A percentile compares a stretch with the other conserved stretches of the same genome.
Conservation (phyloP, 2,329 filamentous ascomycete species). For the Ophiocordyceps camponoti-saundersi region DNA sequence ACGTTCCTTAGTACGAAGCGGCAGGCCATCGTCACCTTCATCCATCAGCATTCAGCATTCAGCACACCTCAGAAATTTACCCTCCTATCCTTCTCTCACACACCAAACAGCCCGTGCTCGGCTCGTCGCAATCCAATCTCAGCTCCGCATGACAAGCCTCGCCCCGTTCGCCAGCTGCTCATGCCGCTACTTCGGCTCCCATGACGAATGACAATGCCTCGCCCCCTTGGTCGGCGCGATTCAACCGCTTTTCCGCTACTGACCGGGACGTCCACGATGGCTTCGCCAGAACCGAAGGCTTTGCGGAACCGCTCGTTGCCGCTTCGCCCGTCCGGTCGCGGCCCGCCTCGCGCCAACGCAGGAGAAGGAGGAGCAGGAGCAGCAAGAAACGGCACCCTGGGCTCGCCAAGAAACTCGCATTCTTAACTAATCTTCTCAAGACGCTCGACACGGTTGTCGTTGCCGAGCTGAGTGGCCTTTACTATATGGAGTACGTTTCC, state of each 20-base stretch:
- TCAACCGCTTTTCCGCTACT: neutral
- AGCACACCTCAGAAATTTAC: no score
- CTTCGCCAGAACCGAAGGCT: neutral
- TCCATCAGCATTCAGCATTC: no score
- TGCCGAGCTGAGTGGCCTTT: constrained; percentile 46
- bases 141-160: constrained; percentile 7
- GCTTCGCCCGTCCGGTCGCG: constrained; percentile 6
- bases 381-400: constrained; percentile 21
- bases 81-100: neutral
- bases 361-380: constrained; percentile 17
- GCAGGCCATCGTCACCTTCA: no score
- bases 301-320: neutral
- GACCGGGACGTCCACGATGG: neutral
- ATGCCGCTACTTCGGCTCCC: constrained; percentile 12
- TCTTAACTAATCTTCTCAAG: constrained; percentile 41
- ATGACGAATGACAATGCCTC: constrained; percentile 18
- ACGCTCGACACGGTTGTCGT: constrained; percentile 47
- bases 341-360: constrained; percentile 14
- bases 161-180: constrained; percentile 9
- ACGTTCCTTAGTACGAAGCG: no score
- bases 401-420: constrained; percentile 39
- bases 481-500: constrained; percentile 49
- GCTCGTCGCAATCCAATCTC: neutral
- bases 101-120: neutral
- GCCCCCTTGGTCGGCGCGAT: constrained; percentile 1